A percentile compares a stretch with the other conserved stretches of the same genome.
Conservation (phyloP, 306 rosid species). For the Gastrolobium villosum region DNA sequence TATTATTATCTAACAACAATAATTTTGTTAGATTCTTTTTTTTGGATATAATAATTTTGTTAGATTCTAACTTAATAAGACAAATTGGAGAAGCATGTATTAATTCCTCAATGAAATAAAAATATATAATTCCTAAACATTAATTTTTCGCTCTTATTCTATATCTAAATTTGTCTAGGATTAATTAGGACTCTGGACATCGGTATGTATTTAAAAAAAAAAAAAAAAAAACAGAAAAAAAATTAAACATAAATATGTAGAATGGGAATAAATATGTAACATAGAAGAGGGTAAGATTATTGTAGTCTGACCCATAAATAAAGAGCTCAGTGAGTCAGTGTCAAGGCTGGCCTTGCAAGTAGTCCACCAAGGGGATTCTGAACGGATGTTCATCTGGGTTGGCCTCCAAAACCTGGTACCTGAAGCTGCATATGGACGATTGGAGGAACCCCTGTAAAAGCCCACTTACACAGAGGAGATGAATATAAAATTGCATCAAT, state of each 20-base stretch:
- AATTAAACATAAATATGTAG: not conserved
- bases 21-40: not conserved
- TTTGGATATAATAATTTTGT: not conserved
- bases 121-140: not conserved
- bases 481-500: no score
- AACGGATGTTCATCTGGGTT: not conserved
- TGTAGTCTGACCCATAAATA: conserved; percentile 12
- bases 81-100: not conserved
- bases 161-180: no score
- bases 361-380: conserved; percentile 55
- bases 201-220: no score
- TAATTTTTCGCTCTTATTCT: no score
- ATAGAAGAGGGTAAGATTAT: conserved; percentile 51
- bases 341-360: conserved; percentile 46
- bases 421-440: not conserved
- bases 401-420: conserved; percentile 45
- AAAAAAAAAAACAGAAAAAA: no score
- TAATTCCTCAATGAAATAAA: not conserved
- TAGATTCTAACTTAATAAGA: not conserved
- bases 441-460: no score
- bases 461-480: no score
- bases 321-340: conserved; percentile 14
- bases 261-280: not conserved
- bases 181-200: no score
- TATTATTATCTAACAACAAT: not conserved